These are phyloP conservation scores for Xylaria sp. DNA, from an alignment of 2,329 filamentous ascomycete genomes.

Conservation along the genomic window DNA sequence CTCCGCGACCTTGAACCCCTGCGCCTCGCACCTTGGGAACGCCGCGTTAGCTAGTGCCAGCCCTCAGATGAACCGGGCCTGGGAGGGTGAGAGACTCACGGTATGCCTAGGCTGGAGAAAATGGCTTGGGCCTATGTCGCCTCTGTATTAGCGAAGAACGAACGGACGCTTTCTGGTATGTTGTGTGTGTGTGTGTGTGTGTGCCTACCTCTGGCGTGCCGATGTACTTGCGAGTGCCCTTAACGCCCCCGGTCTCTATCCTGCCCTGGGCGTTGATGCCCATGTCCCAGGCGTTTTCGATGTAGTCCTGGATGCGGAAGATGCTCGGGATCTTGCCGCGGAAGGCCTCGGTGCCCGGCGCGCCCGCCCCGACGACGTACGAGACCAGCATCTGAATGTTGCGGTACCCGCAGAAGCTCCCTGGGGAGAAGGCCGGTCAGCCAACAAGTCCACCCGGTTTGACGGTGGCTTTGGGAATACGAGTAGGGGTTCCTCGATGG, in stretches of 20 bases:
- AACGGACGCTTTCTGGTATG: no score
- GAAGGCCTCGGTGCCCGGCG: conserved; percentile 63
- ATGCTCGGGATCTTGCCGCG: conserved; percentile 69
- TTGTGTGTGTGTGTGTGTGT: no score
- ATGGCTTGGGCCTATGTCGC: conserved; percentile 73
- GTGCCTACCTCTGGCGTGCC: conserved; percentile 80
- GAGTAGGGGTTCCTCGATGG: not conserved
- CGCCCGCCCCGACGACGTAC: conserved; percentile 66
- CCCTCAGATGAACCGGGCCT: not conserved
- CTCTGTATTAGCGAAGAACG: not conserved
- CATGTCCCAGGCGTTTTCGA: conserved; percentile 85
- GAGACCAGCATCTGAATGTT: conserved; percentile 93
- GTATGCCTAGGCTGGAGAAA: conserved; percentile 69
- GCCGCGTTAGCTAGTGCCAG: conserved; percentile 1
- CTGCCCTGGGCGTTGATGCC: conserved; percentile 77
- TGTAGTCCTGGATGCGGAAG: conserved; percentile 80
- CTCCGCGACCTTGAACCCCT: conserved; percentile 57
- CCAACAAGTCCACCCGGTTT: not conserved
- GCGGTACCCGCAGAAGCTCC: conserved; percentile 91
- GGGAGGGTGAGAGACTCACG: conserved; percentile 46
- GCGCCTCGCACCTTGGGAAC: conserved; percentile 60
- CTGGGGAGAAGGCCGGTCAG: conserved; percentile 41
- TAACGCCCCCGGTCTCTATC: conserved; percentile 82
- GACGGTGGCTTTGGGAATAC: not conserved
- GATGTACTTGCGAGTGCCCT: conserved; percentile 91